A percentile compares a stretch with the other conserved stretches of the same genome.
Conservation (phyloP, 495 filamentous ascomycete genomes). For the Cercophora sp. region DNA sequence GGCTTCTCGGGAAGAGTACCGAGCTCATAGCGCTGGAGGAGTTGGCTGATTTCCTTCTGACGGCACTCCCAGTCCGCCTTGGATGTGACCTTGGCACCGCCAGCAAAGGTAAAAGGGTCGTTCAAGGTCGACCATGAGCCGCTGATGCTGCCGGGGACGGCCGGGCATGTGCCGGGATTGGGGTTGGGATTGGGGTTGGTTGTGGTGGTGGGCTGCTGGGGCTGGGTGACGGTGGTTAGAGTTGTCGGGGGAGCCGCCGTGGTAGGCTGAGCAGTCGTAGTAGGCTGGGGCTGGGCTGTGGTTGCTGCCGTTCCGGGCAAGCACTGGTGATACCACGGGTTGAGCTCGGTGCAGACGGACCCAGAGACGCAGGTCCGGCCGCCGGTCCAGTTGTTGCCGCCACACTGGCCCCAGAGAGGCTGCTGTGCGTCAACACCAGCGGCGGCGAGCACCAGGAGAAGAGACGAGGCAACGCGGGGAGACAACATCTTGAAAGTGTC, state of each 20-base stretch:
- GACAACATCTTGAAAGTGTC: no score
- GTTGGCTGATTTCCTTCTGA: constrained; percentile 45
- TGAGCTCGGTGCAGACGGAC: constrained; percentile 36
- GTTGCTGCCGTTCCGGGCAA: constrained; percentile 23
- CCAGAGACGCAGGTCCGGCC: constrained; percentile 35
- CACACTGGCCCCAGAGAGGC: constrained; percentile 40
- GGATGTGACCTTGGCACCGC: constrained; percentile 42
- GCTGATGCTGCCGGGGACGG: constrained; percentile 13
- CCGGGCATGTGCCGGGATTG: constrained; percentile 15
- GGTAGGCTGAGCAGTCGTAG: constrained; percentile 1
- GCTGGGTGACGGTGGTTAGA: background rate
- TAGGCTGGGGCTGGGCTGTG: no score
- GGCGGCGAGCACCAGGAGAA: constrained; percentile 20
- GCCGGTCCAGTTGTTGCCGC: constrained; percentile 41
- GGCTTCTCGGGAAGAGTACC: constrained; percentile 44
- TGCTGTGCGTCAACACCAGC: constrained; percentile 17
- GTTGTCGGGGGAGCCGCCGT: constrained; percentile 1
- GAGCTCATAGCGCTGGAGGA: constrained; percentile 50
- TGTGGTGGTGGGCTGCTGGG: constrained; percentile 1
- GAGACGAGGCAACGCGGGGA: constrained; percentile 14
- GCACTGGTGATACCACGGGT: constrained; percentile 41
- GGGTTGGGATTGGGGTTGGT: constrained; percentile 3
- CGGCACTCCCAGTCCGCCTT: constrained; percentile 47
- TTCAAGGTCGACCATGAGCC: constrained; percentile 32
- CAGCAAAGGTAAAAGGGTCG: constrained; percentile 49